phyloP scores from a whole-genome alignment of 1,284 basidiomycete species.

The Porogramme epimiltina region DNA sequence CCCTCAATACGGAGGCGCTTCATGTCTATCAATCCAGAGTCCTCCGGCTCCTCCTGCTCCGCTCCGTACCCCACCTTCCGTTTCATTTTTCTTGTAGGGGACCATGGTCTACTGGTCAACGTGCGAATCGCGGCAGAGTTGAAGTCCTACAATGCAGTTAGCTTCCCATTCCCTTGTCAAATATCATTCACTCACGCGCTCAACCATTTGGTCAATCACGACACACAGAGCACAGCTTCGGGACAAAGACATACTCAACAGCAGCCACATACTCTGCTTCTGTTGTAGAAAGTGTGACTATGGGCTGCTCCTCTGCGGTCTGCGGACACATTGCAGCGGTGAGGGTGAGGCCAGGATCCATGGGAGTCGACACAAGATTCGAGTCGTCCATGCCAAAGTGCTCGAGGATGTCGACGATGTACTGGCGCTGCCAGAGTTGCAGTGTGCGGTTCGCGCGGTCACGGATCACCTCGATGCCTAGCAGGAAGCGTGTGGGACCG shows the following conservation, averaged over 20 bases:
- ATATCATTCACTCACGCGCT: neutral
- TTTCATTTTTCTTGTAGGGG: neutral
- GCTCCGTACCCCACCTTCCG: neutral
- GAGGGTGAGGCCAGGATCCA: no score
- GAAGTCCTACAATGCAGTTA: neutral
- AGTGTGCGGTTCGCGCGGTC: constrained; percentile 24
- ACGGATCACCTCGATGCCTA: constrained; percentile 8
- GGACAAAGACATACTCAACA: neutral
- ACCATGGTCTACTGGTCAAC: neutral
- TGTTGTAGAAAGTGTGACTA: no score
- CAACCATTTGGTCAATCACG: neutral
- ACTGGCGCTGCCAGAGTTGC: constrained; percentile 38
- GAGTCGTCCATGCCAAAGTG: no score
- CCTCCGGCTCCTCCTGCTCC: neutral
- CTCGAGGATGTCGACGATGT: no score
- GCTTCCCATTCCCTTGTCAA: neutral
- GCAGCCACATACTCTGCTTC: no score
- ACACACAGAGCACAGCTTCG: neutral
- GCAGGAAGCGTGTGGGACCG: constrained; percentile 1
- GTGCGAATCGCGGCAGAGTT: neutral
- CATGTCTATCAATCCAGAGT: neutral
- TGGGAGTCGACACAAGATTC: no score
- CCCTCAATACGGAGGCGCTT: no score
- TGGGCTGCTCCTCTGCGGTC: no score
- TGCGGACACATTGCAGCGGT: no score